Evolutionary conservation across 2,329 filamentous ascomycete species (phyloP).

Genomic region (Pseudocercospora crystallina): DNA sequence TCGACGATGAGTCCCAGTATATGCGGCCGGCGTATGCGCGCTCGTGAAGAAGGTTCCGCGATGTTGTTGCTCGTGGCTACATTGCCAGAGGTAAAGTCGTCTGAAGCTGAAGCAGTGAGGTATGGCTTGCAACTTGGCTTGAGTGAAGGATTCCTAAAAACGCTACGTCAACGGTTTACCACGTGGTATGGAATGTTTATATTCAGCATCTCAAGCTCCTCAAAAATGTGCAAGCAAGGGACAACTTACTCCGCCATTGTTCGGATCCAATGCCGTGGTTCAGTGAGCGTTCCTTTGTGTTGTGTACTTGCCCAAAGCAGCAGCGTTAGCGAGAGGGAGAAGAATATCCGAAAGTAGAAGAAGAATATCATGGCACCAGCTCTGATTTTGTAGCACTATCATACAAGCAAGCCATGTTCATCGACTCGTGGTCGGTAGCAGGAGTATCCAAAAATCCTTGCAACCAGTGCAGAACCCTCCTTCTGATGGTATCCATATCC

Average conservation of each 20-base stretch:
- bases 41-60: too few relatives aligned
- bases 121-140: too few relatives aligned
- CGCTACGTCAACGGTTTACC: not conserved
- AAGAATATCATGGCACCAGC: not conserved
- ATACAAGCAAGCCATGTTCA: constrained; percentile 1
- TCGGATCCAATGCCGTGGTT: not conserved
- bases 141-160: not conserved
- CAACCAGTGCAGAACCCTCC: not conserved
- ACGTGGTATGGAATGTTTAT: not conserved
- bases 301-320: not conserved
- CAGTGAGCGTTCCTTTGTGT: not conserved
- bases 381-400: constrained; percentile 8
- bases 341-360: not conserved
- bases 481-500: not conserved
- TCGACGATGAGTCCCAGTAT: too few relatives aligned
- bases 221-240: not conserved
- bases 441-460: not conserved
- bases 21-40: too few relatives aligned
- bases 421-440: not conserved
- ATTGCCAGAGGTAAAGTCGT: too few relatives aligned
- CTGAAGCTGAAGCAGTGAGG: too few relatives aligned
- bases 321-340: not conserved
- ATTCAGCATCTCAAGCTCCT: too few relatives aligned
- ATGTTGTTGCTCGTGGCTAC: too few relatives aligned
- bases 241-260: not conserved